These are phyloP conservation scores for Penicillium silybi DNA, from an alignment of 495 filamentous ascomycete species.

Conservation along the genomic window DNA sequence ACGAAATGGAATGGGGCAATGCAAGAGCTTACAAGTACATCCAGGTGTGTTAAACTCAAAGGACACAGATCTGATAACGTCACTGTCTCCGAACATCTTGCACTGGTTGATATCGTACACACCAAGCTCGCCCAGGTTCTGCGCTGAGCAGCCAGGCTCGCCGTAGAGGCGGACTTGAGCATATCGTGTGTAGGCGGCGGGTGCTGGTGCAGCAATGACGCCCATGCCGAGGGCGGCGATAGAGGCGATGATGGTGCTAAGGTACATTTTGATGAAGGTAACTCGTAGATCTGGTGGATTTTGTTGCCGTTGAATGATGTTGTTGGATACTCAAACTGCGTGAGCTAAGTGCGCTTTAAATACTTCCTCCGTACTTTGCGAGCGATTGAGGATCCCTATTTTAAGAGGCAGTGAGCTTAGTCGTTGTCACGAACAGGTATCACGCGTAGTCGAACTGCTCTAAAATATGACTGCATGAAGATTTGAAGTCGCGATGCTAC, in stretches of 20 bases:
- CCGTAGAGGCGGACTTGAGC: constrained; percentile 18
- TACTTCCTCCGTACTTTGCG: neutral
- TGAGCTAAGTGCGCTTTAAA: neutral
- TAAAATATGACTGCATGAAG: neutral
- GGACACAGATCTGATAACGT: constrained; percentile 4
- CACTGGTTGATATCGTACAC: constrained; percentile 16
- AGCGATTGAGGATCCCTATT: neutral
- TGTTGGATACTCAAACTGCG: neutral
- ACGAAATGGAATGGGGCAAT: neutral
- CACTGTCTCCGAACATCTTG: constrained; percentile 1
- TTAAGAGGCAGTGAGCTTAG: neutral
- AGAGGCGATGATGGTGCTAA: constrained; percentile 4
- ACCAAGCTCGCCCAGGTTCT: constrained; percentile 16
- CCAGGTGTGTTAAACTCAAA: constrained; percentile 6
- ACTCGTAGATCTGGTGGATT: neutral
- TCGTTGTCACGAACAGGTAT: neutral
- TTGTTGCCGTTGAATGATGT: neutral
- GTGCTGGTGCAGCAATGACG: constrained; percentile 2
- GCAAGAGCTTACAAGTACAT: neutral
- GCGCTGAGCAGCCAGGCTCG: constrained; percentile 13
- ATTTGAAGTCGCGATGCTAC: neutral
- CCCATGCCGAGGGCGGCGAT: constrained; percentile 3
- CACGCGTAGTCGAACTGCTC: neutral
- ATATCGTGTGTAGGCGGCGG: constrained; percentile 9
- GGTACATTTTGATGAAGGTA: constrained; percentile 5